A percentile compares a stretch with the other conserved stretches of the same genome.
Evolutionary conservation across 805 yeast genomes (phyloP).

Genomic region (Babjeviella inositovora): DNA sequence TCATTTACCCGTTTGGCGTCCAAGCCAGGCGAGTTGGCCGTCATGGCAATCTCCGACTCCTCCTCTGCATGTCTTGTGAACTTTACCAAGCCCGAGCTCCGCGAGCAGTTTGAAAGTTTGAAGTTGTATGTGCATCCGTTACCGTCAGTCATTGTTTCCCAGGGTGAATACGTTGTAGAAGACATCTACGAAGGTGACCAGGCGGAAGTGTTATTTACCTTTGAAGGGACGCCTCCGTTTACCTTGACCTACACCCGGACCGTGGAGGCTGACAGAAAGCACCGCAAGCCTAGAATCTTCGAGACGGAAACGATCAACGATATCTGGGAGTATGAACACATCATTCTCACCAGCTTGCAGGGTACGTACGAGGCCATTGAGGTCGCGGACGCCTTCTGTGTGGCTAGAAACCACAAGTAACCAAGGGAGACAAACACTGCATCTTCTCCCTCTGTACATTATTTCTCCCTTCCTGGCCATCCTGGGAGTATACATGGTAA

Average conservation of each 20-base stretch:
- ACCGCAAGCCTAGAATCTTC: slow-evolving; percentile 19
- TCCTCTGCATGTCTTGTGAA: slow-evolving; percentile 56
- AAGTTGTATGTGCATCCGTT: slow-evolving; percentile 8
- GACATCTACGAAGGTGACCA: slow-evolving; percentile 93
- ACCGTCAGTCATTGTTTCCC: slow-evolving; percentile 69
- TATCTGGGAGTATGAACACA: slow-evolving; percentile 53
- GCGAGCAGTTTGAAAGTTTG: slow-evolving; percentile 10
- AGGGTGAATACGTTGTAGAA: slow-evolving; percentile 60
- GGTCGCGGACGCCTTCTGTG: slow-evolving; percentile 75
- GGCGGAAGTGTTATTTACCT: slow-evolving; percentile 70
- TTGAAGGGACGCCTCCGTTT: slow-evolving; percentile 87
- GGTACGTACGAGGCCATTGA: slow-evolving; percentile 91
- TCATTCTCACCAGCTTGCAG: slow-evolving; percentile 65
- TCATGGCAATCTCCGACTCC: slow-evolving; percentile 59
- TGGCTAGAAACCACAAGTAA: slow-evolving; percentile 12
- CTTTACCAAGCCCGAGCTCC: slow-evolving; percentile 21
- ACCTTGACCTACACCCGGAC: slow-evolving; percentile 71
- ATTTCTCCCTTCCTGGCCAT: no score
- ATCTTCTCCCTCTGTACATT: no score
- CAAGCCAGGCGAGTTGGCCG: slow-evolving; percentile 59
- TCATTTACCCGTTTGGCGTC: slow-evolving; percentile 57
- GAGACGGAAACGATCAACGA: slow-evolving; percentile 43
- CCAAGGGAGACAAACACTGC: no score
- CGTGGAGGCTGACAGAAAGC: slow-evolving; percentile 18
- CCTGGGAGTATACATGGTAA: no score